A percentile compares a stretch with the other conserved stretches of the same genome.
Evolutionary conservation across 2,329 filamentous ascomycete species (phyloP).

Genomic region (Nothomitra cinnamomea): DNA sequence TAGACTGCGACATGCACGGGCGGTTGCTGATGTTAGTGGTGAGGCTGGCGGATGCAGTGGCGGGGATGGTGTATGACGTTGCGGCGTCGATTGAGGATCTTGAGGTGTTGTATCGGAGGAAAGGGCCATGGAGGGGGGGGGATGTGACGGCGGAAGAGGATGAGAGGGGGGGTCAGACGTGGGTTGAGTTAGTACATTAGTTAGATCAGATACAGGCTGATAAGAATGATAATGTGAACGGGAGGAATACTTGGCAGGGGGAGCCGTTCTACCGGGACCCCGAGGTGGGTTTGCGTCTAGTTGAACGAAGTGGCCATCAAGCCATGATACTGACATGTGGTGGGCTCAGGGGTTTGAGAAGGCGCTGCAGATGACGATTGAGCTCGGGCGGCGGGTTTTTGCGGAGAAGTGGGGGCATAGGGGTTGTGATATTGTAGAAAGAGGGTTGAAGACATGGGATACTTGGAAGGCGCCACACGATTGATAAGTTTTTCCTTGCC

Average conservation of each 20-base stretch:
- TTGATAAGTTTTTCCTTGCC: no score
- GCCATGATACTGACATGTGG: no score
- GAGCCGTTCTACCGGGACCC: constrained; percentile 10
- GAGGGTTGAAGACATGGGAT: no score
- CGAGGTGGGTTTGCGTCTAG: neutral
- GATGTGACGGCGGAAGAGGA: no score
- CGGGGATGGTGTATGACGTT: constrained; percentile 1
- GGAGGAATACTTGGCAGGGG: constrained; percentile 9
- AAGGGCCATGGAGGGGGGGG: no score
- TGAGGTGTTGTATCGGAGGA: no score
- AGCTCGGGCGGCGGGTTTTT: constrained; percentile 7
- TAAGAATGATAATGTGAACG: neutral
- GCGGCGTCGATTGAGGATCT: constrained; percentile 3
- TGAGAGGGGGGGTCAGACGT: neutral
- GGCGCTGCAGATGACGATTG: constrained; percentile 8
- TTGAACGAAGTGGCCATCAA: no score
- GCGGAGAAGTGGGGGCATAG: constrained; percentile 8
- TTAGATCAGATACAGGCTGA: no score
- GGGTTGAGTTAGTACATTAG: no score
- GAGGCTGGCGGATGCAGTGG: constrained; percentile 24
- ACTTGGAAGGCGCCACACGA: no score
- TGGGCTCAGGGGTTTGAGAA: constrained; percentile 6
- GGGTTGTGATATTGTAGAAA: constrained; percentile 3
- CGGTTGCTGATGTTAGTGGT: constrained; percentile 32
- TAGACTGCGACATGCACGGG: constrained; percentile 40